Base-by-base conservation (phyloP, 176 grass and related monocot species). In the Tuctoria greenei region DNA sequence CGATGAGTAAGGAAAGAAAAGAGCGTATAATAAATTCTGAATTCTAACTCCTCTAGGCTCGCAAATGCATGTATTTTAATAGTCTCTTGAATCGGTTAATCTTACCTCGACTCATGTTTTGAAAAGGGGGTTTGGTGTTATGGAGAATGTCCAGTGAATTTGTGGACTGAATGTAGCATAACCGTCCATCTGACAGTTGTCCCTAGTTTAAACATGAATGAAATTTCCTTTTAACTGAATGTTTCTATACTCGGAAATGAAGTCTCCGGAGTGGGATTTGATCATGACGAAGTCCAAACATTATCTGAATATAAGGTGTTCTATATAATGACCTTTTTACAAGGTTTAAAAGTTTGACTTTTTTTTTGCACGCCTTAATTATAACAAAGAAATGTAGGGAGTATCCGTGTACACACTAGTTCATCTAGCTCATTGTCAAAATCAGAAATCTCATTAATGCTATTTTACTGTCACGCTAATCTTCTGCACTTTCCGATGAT, bases 401-500 rank as follows among this genome's bases (percentile, higher is more conserved):
- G 20, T 9, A 21, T 21, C 8, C 8, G 6, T 21, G 21, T 21
- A 4, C 6, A 44, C n/a, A 26, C 9, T 38, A 21, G 10, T 18
- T 75, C 17, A 36, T 64, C n/a, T n/a, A n/a, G n/a, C n/a, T 73
- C 36, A 73, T 26, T n/a, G n/a, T n/a, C 0, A 7, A 76, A 64
- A 31, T 45, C 18, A 54, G 4, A 26, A 26, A 26, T 41, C 42
- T 64, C 74, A 47, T 31, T 12, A 11, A 15, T 66, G 8, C 54
- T 49, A 61, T 49, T 20, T 60, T 62, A 72, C 21, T 64, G 13
- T 27, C 27, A 7, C 15, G 20, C 67, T 81, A 54, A 72, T 64
- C 5, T 41, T 41, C 68, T 41, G 79, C 79, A 72, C 79, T 81
- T 72, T 64, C 79, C 44, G 58, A 63, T 1, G 34, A 72, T 8